Conservation (phyloP, 176 grass and related monocot genomes). For the Triticum turgidum region DNA sequence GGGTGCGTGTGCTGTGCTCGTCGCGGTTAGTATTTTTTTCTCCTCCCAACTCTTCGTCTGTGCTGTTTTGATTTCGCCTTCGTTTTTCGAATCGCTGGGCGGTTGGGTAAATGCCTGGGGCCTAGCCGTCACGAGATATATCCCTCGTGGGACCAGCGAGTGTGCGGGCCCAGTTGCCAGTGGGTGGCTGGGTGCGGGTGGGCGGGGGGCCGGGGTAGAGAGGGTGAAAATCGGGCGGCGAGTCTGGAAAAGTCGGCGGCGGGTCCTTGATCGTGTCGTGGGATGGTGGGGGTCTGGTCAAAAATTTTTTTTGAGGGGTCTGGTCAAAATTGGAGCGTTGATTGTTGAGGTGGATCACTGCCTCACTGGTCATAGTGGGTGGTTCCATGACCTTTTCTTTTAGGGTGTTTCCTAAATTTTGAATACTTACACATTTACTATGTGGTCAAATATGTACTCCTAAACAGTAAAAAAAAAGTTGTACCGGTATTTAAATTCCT, state of each 20-base stretch:
- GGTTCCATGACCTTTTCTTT: not conserved
- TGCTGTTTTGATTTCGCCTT: not conserved
- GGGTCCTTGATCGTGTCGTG: too few species aligned
- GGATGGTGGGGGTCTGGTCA: too few species aligned
- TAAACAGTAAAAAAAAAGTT: too few species aligned
- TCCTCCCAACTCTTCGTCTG: not conserved
- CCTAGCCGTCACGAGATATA: not conserved
- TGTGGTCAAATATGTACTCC: too few species aligned
- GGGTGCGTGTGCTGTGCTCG: constrained; percentile 22
- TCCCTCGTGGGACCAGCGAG: not conserved
- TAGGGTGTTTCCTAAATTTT: not conserved
- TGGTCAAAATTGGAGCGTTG: not conserved
- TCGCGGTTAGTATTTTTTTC: not conserved
- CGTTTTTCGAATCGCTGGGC: constrained; percentile 38
- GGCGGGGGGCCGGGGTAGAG: too few species aligned
- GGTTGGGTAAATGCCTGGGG: not conserved
- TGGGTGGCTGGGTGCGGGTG: not conserved
- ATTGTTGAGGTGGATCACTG: not conserved
- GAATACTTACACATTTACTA: not conserved
- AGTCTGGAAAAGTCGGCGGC: constrained; percentile 1
- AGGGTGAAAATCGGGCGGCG: not conserved
- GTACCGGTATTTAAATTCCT: too few species aligned
- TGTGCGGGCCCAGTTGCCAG: not conserved
- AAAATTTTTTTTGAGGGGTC: too few species aligned
- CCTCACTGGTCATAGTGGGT: not conserved